Base-by-base conservation (phyloP, 2,329 filamentous ascomycete genomes). In the Cytospora paraplurivora region DNA sequence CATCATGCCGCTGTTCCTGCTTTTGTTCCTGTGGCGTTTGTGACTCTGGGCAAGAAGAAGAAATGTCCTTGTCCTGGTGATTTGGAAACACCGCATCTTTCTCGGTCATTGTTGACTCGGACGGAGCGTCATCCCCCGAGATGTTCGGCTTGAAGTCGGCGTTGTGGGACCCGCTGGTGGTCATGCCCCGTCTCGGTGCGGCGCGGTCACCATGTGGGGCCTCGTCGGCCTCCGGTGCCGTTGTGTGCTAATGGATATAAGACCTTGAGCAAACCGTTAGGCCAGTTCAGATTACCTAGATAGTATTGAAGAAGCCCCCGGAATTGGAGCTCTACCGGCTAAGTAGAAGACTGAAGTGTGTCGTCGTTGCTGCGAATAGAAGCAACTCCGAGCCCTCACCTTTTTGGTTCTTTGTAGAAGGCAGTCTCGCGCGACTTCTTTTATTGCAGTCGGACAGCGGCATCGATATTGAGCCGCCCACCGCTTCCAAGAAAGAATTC, bases 1-100 rank as follows among this genome's bases (percentile, higher is more conserved):
- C 69, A 1, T 68, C 68, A 34, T 63, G 19, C n/a, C 44, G 56
- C 32, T 63, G 54, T 38, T 37, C n/a, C 8, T 56, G 44, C 5
- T 10, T 21, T n/a, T 51, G 59, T 34, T 27, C 19, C 3, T 62
- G 51, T 35, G 17, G 17, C 44, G 17, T n/a, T 4, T 8, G 3
- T 7, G 44, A 17, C 7, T 10, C 7, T 55, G 52, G n/a, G 35
- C 33, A 10, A 37, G 44, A 3, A 5, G n/a, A 4, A 17, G n/a
- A 7, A 10, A 21, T 19, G 4, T 4, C n/a, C 44, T 8, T 2
- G n/a, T 27, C 10, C 10, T 34, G 21, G 17, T 33, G 15, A 32
- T 35, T 32, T 6, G 21, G 33, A 2, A 37, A 33, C 17, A 17
- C 17, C 33, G 33, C 11, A 11, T 53, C 27, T 27, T 33, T 53